phyloP scores from a whole-genome alignment of 2,329 filamentous ascomycete species.

The Onygenales sp. region DNA sequence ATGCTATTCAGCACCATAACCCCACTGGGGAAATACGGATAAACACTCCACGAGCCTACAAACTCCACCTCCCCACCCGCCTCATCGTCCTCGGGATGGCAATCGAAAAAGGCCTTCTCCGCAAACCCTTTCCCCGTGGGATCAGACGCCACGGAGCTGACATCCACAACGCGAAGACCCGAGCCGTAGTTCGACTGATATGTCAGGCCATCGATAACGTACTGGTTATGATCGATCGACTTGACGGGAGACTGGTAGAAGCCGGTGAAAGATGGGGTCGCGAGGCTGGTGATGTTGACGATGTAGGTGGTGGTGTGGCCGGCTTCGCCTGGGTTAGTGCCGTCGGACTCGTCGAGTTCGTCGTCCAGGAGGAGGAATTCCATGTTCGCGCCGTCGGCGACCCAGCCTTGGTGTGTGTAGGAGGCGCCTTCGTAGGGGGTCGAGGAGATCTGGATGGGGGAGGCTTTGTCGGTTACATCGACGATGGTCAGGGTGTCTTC shows the following conservation, averaged over 20 bases:
- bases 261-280: conserved; percentile 36
- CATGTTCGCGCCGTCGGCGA: conserved; percentile 39
- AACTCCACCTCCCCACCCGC: conserved; percentile 33
- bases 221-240: conserved; percentile 43
- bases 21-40: conserved; percentile 41
- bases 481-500: conserved; percentile 22
- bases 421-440: conserved; percentile 48
- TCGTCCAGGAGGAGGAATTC: conserved; percentile 44
- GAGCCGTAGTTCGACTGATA: conserved; percentile 45
- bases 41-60: conserved; percentile 40
- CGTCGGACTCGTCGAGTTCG: conserved; percentile 42
- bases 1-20: conserved; percentile 45
- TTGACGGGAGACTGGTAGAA: conserved; percentile 32
- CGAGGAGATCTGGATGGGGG: conserved; percentile 39
- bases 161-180: conserved; percentile 33
- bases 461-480: conserved; percentile 12
- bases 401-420: conserved; percentile 51
- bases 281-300: conserved; percentile 39
- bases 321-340: conserved; percentile 31
- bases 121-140: conserved; percentile 38
- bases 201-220: conserved; percentile 34
- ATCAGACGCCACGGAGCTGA: conserved; percentile 20
- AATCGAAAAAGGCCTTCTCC: conserved; percentile 43
- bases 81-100: conserved; percentile 42
- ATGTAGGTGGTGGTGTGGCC: conserved; percentile 43